Evolutionary conservation across 225 moss, liverwort and hornwort species (phyloP).

Genomic region (Lunularia cruciata): DNA sequence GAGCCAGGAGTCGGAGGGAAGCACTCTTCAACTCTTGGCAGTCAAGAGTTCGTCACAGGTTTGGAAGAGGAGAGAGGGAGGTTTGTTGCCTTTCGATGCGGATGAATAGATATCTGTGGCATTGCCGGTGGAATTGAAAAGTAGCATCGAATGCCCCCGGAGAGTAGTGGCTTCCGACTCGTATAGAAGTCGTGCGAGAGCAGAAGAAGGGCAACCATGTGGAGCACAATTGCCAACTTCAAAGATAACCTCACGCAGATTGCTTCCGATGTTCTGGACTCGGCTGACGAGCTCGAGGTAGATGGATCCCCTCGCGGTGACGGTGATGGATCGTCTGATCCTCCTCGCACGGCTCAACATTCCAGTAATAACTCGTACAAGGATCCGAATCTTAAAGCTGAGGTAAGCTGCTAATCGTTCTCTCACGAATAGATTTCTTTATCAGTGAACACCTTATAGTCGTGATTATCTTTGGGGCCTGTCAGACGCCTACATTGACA

Average conservation of each 20-base stretch:
- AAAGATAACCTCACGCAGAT: slow-evolving; percentile 98
- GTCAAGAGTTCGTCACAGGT: too few species aligned
- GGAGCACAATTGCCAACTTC: slow-evolving; percentile 90
- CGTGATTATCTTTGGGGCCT: not conserved
- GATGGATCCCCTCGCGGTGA: slow-evolving; percentile 43
- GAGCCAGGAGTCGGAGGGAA: not conserved
- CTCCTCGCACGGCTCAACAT: slow-evolving; percentile 33
- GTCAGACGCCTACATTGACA: not conserved
- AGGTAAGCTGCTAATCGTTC: slow-evolving; percentile 32
- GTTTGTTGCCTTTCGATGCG: not conserved
- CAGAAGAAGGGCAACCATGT: slow-evolving; percentile 58
- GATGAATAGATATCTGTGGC: slow-evolving; percentile 9
- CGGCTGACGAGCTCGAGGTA: slow-evolving; percentile 68
- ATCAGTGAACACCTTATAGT: not conserved
- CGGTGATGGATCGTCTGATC: slow-evolving; percentile 45
- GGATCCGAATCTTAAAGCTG: slow-evolving; percentile 45
- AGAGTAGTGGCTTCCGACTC: slow-evolving; percentile 34
- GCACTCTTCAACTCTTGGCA: too few species aligned
- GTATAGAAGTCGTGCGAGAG: slow-evolving; percentile 15
- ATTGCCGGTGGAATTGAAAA: slow-evolving; percentile 26
- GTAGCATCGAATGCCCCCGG: slow-evolving; percentile 48
- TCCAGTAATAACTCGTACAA: slow-evolving; percentile 39
- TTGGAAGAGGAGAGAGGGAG: not conserved
- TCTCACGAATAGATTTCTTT: not conserved
- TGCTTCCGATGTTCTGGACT: slow-evolving; percentile 90